Conservation (phyloP, 805 yeast species). For the Citeromyces nyonsensis region DNA sequence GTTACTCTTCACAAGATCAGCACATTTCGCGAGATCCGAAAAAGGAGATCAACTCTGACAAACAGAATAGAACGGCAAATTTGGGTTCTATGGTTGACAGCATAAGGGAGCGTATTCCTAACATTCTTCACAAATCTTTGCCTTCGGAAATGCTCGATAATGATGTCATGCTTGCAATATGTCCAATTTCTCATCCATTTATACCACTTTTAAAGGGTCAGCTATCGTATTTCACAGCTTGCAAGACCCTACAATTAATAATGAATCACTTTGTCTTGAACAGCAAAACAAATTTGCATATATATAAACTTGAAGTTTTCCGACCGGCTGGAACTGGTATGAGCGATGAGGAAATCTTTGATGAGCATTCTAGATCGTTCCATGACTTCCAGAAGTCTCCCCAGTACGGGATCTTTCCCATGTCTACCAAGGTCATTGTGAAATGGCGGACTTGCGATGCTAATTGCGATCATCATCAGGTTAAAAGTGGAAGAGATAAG, state of each 20-base stretch:
- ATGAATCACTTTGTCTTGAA: conserved; percentile 39
- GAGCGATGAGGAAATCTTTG: not conserved
- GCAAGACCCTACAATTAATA: conserved; percentile 38
- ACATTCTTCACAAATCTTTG: conserved; percentile 26
- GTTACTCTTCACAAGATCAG: too few species aligned
- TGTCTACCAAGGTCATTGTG: conserved; percentile 31
- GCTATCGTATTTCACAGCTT: conserved; percentile 35
- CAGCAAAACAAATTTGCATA: conserved; percentile 35
- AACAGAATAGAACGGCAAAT: conserved; percentile 25
- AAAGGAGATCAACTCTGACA: conserved; percentile 2
- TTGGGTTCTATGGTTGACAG: conserved; percentile 36
- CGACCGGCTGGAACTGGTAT: conserved; percentile 8
- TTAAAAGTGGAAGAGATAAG: conserved; percentile 3
- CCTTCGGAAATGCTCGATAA: conserved; percentile 26
- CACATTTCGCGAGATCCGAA: not conserved
- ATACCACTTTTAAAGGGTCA: conserved; percentile 43
- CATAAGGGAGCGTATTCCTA: conserved; percentile 32
- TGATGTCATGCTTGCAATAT: conserved; percentile 32
- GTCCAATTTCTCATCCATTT: conserved; percentile 38
- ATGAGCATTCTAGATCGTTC: not conserved
- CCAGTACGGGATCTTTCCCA: conserved; percentile 11
- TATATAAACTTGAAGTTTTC: conserved; percentile 19
- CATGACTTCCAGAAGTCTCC: not conserved
- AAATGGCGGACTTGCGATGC: conserved; percentile 44
- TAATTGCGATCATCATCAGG: conserved; percentile 30